phyloP scores from a whole-genome alignment of 495 filamentous ascomycete species.

The Lasiosphaeris hirsuta region DNA sequence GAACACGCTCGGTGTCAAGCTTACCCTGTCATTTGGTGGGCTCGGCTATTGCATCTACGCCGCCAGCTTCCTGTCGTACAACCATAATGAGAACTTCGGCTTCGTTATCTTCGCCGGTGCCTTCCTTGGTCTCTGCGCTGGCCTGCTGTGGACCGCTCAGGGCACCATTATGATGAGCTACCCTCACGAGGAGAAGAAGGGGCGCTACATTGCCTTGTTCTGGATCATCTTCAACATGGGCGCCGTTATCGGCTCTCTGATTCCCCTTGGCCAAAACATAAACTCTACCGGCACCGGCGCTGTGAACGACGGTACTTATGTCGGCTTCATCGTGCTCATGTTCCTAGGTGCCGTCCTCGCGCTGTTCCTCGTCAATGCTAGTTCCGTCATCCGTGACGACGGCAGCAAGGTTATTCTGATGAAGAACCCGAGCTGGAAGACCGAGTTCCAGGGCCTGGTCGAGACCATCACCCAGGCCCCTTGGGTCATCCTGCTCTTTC shows the following conservation, averaged over 20 bases:
- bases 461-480: constrained; percentile 68
- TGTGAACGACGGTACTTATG: constrained; percentile 82
- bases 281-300: constrained; percentile 52
- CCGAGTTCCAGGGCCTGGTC: constrained; percentile 74
- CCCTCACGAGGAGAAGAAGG: constrained; percentile 76
- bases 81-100: constrained; percentile 70
- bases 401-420: constrained; percentile 74
- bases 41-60: constrained; percentile 85
- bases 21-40: constrained; percentile 74
- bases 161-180: constrained; percentile 97
- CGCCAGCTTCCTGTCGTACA: constrained; percentile 74
- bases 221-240: constrained; percentile 97
- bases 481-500: constrained; percentile 82
- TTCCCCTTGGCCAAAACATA: constrained; percentile 79
- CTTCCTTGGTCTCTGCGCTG: constrained; percentile 74
- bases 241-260: constrained; percentile 83
- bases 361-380: constrained; percentile 70
- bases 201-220: constrained; percentile 84
- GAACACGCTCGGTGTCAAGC: constrained; percentile 70
- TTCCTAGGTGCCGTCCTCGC: constrained; percentile 67
- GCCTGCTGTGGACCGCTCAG: constrained; percentile 86
- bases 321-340: constrained; percentile 89
- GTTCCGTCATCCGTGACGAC: constrained; percentile 73
- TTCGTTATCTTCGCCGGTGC: constrained; percentile 77
- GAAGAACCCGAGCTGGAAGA: constrained; percentile 79